Base-by-base conservation (phyloP, 495 filamentous ascomycete species). In the Lindgomyces ingoldianus region DNA sequence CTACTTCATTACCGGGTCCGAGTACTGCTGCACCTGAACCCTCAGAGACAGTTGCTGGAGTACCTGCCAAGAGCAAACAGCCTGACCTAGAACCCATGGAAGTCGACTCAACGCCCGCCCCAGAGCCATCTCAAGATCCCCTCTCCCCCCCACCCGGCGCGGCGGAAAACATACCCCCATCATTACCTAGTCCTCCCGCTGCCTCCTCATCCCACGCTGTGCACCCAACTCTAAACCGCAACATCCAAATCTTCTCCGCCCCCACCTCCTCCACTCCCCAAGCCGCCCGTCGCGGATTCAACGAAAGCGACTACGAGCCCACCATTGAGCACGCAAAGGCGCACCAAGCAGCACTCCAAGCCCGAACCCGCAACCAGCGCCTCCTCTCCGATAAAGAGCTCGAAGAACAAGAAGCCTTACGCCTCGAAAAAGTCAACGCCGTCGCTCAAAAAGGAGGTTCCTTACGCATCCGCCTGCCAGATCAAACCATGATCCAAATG, bases 391-490 rank as follows among this genome's bases (percentile, higher is more conserved):
- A 91, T 65, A 81, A 78, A 19, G 89, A 91, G 68, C 75, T 87
- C 50, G 85, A 82, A 29, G 81, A 80, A 33, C 80, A 80, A 48
- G 85, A 82, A 44, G 76, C 77, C 0, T 84, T 75, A 18, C 84
- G 87, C 36, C 82, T 83, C 27, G 84, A 86, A 33, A 82, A 76
- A 53, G 80, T 88, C 12, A 84, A 86, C 30, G 81, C 81, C 19
- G 79, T 92, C 57, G 87, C 82, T 36, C 79, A 83, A 12, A 64
- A 61, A 27, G 64, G 64, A 45, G 85, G 96, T 42, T 79, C 85
- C 42, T 82, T 98, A 57, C 91, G 89, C 62, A 79, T 98, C 55
- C 88, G 93, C 22, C 91, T 96, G 65, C 93, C 94, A 0, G 92
- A 97, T 73, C 86, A 90, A 67, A 86, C 83, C 57, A 84, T 85